Base-by-base conservation (phyloP, 129 eudicot species). In the Artemisia tridentata region DNA sequence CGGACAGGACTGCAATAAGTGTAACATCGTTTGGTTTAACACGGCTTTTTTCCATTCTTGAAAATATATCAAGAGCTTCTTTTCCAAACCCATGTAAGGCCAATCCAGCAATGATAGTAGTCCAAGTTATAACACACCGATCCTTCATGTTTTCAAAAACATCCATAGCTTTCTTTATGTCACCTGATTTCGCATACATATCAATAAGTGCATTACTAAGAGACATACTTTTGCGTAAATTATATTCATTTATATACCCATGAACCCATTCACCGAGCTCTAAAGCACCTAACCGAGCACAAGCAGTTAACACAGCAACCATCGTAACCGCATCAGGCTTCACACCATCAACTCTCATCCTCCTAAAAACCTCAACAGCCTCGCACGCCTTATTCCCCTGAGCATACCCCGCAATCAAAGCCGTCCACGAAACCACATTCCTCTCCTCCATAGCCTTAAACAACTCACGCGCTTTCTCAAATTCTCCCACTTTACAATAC, bases 171-270 rank as follows among this genome's bases (percentile, higher is more conserved):
- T 73, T 77, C 0, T 66, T 49, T 58, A 84, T 74, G 76, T 80
- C 69, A 21, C 88, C 85, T 7, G 83, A 80, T 74, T 84, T 84
- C 13, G 85, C 80, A 60, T 84, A 84, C 88, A 84, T 84, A 59
- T 84, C 88, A n/a, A 84, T 77, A 20, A 84, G 84, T 4, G 85
- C 80, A 46, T 84, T 84, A 15, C 62, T n/a, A 54, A 84, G 83
- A n/a, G 76, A 55, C 13, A 62, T 0, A 11, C 56, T 84, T 60
- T 57, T 71, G 56, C 31, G 51, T 25, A 80, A 65, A 1, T 19
- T 65, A 47, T 80, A 53, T 27, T 31, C 57, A 16, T 45, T 8
- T 11, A 80, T 19, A 53, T 80, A 77, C n/a, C 45, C 11, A 60
- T 80, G 85, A 9, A 84, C 77, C 85, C 80, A 77, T 57, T 80